Percentiles rank a stretch among this genome's conserved stretches.
Conservation (phyloP, 306 rosid genomes). For the Sicyos edulis region DNA sequence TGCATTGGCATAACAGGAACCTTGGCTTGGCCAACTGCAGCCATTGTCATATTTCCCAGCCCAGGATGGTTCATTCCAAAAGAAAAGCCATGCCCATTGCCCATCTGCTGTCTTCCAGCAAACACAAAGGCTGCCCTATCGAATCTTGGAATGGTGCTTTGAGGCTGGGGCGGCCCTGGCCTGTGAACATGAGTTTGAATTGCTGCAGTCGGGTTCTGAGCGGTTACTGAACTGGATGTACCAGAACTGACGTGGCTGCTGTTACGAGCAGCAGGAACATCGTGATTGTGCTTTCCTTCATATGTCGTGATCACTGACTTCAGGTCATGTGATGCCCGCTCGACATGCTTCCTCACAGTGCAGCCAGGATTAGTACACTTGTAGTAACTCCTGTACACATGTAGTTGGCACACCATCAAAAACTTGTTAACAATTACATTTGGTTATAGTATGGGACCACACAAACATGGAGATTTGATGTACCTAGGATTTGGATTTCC, state of each 20-base stretch:
- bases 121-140: conserved; percentile 58
- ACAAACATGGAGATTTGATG: conserved; percentile 6
- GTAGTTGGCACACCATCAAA: conserved; percentile 15
- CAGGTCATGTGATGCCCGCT: conserved; percentile 88
- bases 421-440: not conserved
- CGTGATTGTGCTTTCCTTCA: conserved; percentile 94
- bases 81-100: conserved; percentile 50
- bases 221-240: conserved; percentile 25
- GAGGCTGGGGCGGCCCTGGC: conserved; percentile 61
- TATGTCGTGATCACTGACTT: conserved; percentile 91
- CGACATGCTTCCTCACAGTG: conserved; percentile 94
- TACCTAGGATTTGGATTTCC: conserved; percentile 99
- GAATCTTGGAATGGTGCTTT: conserved; percentile 49
- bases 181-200: conserved; percentile 47
- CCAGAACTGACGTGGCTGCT: conserved; percentile 73
- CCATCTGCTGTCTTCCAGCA: conserved; percentile 63
- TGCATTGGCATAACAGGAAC: conserved; percentile 53
- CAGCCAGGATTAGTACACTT: conserved; percentile 91
- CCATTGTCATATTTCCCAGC: conserved; percentile 54
- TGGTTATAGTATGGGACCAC: not conserved
- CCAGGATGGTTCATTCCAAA: conserved; percentile 69
- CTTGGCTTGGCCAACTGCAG: conserved; percentile 51
- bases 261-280: conserved; percentile 81
- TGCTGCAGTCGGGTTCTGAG: too few species aligned
- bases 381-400: conserved; percentile 81